Base-by-base conservation (phyloP, 1,139 yeast species). In the Protomyces pachydermus region DNA sequence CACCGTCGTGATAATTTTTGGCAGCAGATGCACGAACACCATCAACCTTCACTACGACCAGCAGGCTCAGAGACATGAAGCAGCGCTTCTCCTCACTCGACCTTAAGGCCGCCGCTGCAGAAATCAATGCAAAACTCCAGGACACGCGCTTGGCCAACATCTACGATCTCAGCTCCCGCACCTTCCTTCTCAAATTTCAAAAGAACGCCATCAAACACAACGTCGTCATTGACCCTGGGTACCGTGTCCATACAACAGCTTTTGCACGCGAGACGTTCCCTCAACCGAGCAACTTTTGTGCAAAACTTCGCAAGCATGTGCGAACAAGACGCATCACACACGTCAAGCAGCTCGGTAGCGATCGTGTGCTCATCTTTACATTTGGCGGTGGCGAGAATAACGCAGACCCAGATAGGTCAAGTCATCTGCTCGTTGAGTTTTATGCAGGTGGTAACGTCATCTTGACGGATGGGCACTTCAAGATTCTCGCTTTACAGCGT, bases 361-460 rank as follows among this genome's bases (percentile, higher is more conserved):
- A 91, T 72, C 81, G 98, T 72, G 83, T 90, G 23, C 78, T 89
- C 63, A 95, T 90, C 0, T 74, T 93, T 60, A 84, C 88, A 66
- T 91, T 93, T 61, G 95, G 89, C 70, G 77, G 75, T 34, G 95
- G 96, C 6, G 73, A 84, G 64, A 50, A 56, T n/a, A 56, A 60
- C 16, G 53, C 60, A 2, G 67, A 66, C 20, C 61, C 67, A 10
- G 57, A 48, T 28, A 52, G 67, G 46, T 60, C 61, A 12, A 88
- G 77, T 74, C 87, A 88, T 71, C 78, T 91, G 69, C 96, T 89
- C 0, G 76, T 93, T 67, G 98, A 93, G 73, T 91, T 93, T 71
- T 91, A 91, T 77, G 89, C 97, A 72, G 97, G 97, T 1, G 98
- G 98, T 45, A 93, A 93, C 72, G 83, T 93, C 66, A 78, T 93